A percentile compares a stretch with the other conserved stretches of the same genome.
Evolutionary conservation across 352 stramenopile species (phyloP).

Genomic region (Aphanomyces invadans): DNA sequence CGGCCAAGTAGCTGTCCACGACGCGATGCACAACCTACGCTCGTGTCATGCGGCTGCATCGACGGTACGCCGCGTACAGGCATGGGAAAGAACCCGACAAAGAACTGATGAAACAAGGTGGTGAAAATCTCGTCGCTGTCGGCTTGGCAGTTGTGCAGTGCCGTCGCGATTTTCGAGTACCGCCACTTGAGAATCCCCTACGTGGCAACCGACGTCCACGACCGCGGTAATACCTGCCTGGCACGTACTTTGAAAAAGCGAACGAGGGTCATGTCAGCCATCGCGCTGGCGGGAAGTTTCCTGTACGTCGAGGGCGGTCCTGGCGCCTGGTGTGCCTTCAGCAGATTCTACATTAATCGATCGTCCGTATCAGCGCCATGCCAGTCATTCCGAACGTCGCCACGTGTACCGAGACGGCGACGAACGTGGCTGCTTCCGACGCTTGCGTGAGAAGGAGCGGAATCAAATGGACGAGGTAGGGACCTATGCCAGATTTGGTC

Average conservation of each 20-base stretch:
- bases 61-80: background rate
- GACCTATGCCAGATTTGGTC: background rate
- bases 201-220: background rate
- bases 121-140: background rate
- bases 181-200: constrained; percentile 2
- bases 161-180: background rate
- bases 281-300: background rate
- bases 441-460: background rate
- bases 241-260: constrained; percentile 1
- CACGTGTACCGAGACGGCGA: background rate
- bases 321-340: background rate
- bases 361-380: no score
- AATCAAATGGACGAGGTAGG: constrained; percentile 5
- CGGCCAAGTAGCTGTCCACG: constrained; percentile 1
- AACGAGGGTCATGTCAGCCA: background rate
- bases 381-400: no score
- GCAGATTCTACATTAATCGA: background rate
- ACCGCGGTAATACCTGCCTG: background rate
- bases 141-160: background rate
- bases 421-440: background rate
- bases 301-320: background rate
- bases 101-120: constrained; percentile 1
- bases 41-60: background rate
- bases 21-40: constrained; percentile 3
- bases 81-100: constrained; percentile 7